Base-by-base conservation (phyloP, 148 eudicot species). In the Vaccinium myrtillus region DNA sequence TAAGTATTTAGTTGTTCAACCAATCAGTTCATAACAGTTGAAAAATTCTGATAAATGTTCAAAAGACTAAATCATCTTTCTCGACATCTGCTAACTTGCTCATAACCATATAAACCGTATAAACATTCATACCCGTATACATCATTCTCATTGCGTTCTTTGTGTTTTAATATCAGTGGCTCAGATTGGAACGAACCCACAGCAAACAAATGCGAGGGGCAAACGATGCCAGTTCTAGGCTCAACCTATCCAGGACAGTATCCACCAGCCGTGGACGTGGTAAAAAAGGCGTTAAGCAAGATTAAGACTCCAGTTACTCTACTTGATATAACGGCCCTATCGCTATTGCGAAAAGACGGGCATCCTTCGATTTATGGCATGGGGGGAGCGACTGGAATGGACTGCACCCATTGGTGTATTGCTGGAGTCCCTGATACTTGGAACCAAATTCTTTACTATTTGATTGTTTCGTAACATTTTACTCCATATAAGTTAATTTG, bases 391-490 rank as follows among this genome's bases (percentile, higher is more conserved):
- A 82, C 79, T 19, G 87, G 88, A 18, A 85, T 85, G 88, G 99
- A 96, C 53, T 94, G 97, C 87, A 94, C 92, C 67, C 99, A 94
- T 85, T 96, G 99, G 98, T 94, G 99, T 70, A 76, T 96, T 9
- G 91, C 98, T 0, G 98, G 98, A 48, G 92, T 96, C 25, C 98
- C 98, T 49, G 98, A 95, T 86, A 85, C 92, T 50, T 96, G 98
- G 98, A 95, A 96, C 80, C 92, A 93, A 50, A 88, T 96, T 63
- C 92, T 94, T 81, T 92, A 92, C 87, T 89, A 84, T 76, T 84
- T 89, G 81, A 77, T 92, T 87, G 11, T 10, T 65, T 65, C 71
- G 1, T 65, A 32, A 65, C 1, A 65, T 65, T 65, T 36, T 36
- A 2, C 39, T 36, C 39, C 39, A 36, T 36, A 2, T 36, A 36